Base-by-base conservation (phyloP, 805 yeast species). In the Komagataella phaffii region DNA sequence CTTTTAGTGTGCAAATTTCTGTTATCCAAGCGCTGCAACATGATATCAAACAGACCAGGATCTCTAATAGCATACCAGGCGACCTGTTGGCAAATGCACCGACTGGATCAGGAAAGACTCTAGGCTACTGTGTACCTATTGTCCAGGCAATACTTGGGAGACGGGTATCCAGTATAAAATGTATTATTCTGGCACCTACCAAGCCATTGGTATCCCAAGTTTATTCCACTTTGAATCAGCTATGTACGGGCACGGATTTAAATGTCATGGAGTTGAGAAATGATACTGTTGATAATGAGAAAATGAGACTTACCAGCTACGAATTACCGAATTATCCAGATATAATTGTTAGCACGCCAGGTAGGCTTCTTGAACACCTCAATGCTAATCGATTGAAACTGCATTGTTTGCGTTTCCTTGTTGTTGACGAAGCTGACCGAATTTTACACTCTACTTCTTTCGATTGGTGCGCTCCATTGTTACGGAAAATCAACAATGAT, bases 71-170 rank as follows among this genome's bases (percentile, higher is more conserved):
- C 51, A 71, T 77, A 46, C 70, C 72, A 52, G 91, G 91, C 21
- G 96, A 93, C 65, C 65, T 89, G 17, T 70, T 91, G 47, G 96
- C 91, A 5, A 90, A 91, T 65, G 96, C 99, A 1, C 79, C 95
- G 8, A 91, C 99, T 0, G 99, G 99, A 46, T 85, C 96, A 0
- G 99, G 99, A 60, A 91, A 91, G 63, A 91, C 99, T 0, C 70
- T 93, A 51, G 95, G 96, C 2, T 91, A 91, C 61, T 74, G 81
- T 50, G 74, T 91, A 2, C 98, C 99, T 1, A 75, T 93, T 6
- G 73, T 93, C 2, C 89, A 90, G 54, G 68, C 80, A 2, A 70
- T 91, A 50, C 68, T 73, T 14, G 65, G 68, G 7, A 74, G 96
- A 53, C 69, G 76, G 1, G 88, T 88, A 2, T 90, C 95, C 1